Conservation (phyloP, 23 red algal genomes). For the Gracilariopsis chorda region DNA sequence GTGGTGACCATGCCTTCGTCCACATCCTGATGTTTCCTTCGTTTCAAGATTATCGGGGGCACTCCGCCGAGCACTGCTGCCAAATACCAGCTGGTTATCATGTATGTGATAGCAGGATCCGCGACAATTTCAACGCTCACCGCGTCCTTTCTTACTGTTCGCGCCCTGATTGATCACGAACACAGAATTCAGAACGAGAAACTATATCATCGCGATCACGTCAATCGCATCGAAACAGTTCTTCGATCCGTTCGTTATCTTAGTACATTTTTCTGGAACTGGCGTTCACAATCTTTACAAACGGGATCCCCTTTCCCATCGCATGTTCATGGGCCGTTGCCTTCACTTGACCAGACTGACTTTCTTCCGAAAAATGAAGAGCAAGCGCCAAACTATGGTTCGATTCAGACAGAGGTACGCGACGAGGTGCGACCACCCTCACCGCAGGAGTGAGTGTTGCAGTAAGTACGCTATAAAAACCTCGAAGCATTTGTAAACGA, state of each 20-base stretch:
- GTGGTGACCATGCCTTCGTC: no score
- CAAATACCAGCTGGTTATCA: conserved; percentile 59
- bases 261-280: not conserved
- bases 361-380: conserved; percentile 24
- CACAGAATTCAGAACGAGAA: conserved; percentile 29
- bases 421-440: no score
- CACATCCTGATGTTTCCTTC: no score
- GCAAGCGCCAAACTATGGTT: conserved; percentile 7
- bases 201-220: conserved; percentile 29
- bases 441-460: no score
- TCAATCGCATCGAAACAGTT: conserved; percentile 29
- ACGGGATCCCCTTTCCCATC: not conserved
- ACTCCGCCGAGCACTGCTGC: conserved; percentile 43
- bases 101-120: conserved; percentile 22
- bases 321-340: conserved; percentile 26
- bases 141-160: conserved; percentile 40
- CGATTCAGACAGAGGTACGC: not conserved
- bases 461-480: no score
- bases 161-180: conserved; percentile 13
- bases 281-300: conserved; percentile 23
- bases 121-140: conserved; percentile 37
- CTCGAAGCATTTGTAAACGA: no score
- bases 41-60: conserved; percentile 45
- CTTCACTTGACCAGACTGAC: not conserved
- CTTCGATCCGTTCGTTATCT: conserved; percentile 13